phyloP scores from a whole-genome alignment of 805 yeast genomes.

The Cyberlindnera veronae region DNA sequence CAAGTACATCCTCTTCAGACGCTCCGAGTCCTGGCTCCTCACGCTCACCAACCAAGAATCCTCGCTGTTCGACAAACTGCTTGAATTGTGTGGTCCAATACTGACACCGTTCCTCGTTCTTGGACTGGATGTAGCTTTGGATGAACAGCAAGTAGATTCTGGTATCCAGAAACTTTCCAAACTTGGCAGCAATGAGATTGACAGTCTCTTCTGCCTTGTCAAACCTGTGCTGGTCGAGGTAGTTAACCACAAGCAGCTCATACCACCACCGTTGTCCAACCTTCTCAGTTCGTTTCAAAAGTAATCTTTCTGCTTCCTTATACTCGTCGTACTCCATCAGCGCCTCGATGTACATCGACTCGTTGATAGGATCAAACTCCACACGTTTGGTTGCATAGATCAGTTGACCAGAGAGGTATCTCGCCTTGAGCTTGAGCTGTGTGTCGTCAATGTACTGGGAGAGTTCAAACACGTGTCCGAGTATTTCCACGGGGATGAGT shows the following conservation, averaged over 20 bases:
- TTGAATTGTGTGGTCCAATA: constrained; percentile 32
- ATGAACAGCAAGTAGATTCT: constrained; percentile 35
- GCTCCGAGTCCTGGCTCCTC: constrained; percentile 21
- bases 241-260: constrained; percentile 44
- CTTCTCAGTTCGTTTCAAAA: constrained; percentile 29
- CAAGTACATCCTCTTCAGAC: constrained; percentile 29
- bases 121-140: constrained; percentile 28
- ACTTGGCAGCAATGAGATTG: constrained; percentile 23
- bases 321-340: constrained; percentile 33
- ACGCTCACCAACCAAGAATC: constrained; percentile 17
- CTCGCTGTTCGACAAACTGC: constrained; percentile 26
- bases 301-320: constrained; percentile 36
- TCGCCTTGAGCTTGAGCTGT: constrained; percentile 32
- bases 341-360: constrained; percentile 45
- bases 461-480: constrained; percentile 36
- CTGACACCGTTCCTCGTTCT: constrained; percentile 28
- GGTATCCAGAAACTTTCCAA: constrained; percentile 34
- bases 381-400: constrained; percentile 40
- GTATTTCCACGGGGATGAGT: constrained; percentile 32
- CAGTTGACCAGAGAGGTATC: constrained; percentile 38
- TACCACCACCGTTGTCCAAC: constrained; percentile 50
- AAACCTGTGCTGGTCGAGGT: constrained; percentile 33
- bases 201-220: constrained; percentile 36
- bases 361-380: constrained; percentile 49
- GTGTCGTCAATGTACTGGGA: constrained; percentile 37